Evolutionary conservation across 1,139 yeast species (phyloP).

Genomic region (Scheffersomyces insectosa): DNA sequence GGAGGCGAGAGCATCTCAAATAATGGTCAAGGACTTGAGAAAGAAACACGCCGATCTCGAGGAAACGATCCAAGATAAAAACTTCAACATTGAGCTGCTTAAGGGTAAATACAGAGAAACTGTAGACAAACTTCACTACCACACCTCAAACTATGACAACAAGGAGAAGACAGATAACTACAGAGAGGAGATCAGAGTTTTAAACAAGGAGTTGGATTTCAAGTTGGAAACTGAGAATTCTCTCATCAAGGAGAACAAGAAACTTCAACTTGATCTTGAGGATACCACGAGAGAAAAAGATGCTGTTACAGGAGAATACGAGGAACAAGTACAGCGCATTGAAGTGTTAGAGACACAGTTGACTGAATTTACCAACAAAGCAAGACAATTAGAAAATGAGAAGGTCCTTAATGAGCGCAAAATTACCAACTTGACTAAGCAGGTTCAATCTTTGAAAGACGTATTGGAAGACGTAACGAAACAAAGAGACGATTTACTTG

Average conservation of each 20-base stretch:
- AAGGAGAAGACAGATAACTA: constrained; percentile 44
- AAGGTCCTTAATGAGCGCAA: constrained; percentile 45
- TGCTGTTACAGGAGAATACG: constrained; percentile 53
- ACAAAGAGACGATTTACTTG: constrained; percentile 52
- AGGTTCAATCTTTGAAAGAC: constrained; percentile 51
- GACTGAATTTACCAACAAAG: constrained; percentile 47
- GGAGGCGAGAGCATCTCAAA: constrained; percentile 62
- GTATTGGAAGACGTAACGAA: constrained; percentile 50
- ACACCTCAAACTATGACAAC: constrained; percentile 49
- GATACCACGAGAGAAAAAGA: constrained; percentile 48
- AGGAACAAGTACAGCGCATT: constrained; percentile 51
- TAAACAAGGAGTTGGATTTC: constrained; percentile 58
- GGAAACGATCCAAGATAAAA: constrained; percentile 58
- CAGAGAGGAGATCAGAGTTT: constrained; percentile 56
- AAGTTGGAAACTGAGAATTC: constrained; percentile 65
- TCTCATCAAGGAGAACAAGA: constrained; percentile 63
- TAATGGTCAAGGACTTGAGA: constrained; percentile 57
- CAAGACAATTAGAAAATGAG: constrained; percentile 48
- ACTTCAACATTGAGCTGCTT: constrained; percentile 54
- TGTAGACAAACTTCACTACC: constrained; percentile 56
- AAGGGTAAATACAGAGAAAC: constrained; percentile 42
- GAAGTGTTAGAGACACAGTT: constrained; percentile 47
- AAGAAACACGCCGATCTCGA: constrained; percentile 56
- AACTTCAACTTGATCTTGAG: constrained; percentile 62
- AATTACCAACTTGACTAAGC: constrained; percentile 50